Conservation (phyloP, 805 yeast genomes). For the Zygotorulaspora florentina region DNA sequence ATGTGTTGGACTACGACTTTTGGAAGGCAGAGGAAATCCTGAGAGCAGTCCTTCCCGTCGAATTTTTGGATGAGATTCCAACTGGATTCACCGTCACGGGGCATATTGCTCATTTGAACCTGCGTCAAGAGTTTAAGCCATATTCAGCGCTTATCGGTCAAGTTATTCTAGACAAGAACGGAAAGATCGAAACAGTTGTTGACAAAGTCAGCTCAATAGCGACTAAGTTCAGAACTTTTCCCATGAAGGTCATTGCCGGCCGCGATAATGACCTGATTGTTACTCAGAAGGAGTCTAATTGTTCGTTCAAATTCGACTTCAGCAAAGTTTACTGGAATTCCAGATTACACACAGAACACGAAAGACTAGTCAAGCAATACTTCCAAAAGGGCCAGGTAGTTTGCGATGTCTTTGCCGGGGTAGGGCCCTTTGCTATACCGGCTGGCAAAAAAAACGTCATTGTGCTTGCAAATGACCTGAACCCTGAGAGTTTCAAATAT, state of each 20-base stretch:
- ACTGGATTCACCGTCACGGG: constrained; percentile 92
- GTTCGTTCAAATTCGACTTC: constrained; percentile 83
- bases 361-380: constrained; percentile 56
- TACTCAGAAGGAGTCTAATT: constrained; percentile 79
- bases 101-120: constrained; percentile 88
- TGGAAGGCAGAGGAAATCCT: constrained; percentile 92
- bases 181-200: constrained; percentile 77
- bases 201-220: constrained; percentile 86
- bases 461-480: constrained; percentile 88
- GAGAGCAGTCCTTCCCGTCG: constrained; percentile 69
- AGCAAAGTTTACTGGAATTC: constrained; percentile 97
- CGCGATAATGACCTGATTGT: constrained; percentile 62
- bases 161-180: constrained; percentile 81
- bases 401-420: constrained; percentile 97
- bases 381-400: constrained; percentile 69
- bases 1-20: constrained; percentile 63
- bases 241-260: constrained; percentile 93
- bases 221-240: constrained; percentile 84
- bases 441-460: constrained; percentile 80
- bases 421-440: constrained; percentile 96
- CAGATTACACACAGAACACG: constrained; percentile 90
- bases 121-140: constrained; percentile 79
- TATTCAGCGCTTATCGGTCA: constrained; percentile 80
- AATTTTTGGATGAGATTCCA: constrained; percentile 65
- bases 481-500: constrained; percentile 78